Evolutionary conservation across 2,329 filamentous ascomycete genomes (phyloP).

Genomic region (Alternaria arbusti): DNA sequence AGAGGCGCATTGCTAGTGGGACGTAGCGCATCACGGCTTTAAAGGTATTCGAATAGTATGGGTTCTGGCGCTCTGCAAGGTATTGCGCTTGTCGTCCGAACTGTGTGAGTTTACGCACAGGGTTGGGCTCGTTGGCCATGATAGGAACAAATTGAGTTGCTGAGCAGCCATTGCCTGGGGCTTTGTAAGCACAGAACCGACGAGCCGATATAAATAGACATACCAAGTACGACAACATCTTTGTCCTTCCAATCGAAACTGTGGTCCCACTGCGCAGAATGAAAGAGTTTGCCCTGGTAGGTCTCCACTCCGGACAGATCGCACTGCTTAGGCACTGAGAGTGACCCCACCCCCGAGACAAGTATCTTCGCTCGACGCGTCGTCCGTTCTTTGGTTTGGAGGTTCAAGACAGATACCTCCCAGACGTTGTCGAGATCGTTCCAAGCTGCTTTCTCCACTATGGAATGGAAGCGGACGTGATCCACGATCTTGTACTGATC

Average conservation of each 20-base stretch:
- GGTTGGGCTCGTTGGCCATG: slow-evolving; percentile 45
- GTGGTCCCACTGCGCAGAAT: slow-evolving; percentile 53
- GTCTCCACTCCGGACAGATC: slow-evolving; percentile 54
- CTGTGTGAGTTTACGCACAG: slow-evolving; percentile 53
- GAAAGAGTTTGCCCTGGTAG: slow-evolving; percentile 50
- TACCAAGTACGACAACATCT: slow-evolving; percentile 41
- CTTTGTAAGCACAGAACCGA: neutral
- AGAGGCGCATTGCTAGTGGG: slow-evolving; percentile 54
- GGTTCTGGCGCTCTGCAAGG: slow-evolving; percentile 55
- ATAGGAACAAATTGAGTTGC: slow-evolving; percentile 58
- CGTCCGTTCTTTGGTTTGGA: slow-evolving; percentile 26
- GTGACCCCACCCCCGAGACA: slow-evolving; percentile 35
- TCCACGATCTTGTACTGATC: slow-evolving; percentile 45
- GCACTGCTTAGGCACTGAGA: slow-evolving; percentile 42
- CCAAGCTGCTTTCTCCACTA: slow-evolving; percentile 54
- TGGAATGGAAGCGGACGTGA: slow-evolving; percentile 54
- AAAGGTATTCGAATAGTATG: slow-evolving; percentile 49
- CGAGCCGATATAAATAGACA: neutral
- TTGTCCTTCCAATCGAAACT: slow-evolving; percentile 56
- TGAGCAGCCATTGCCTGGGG: slow-evolving; percentile 54
- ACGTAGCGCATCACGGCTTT: slow-evolving; percentile 55
- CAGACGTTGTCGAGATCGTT: slow-evolving; percentile 52
- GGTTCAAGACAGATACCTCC: slow-evolving; percentile 36
- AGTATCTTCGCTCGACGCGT: slow-evolving; percentile 34
- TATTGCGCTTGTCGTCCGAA: slow-evolving; percentile 61